Percentiles rank a stretch among this genome's conserved stretches.
phyloP scores from a whole-genome alignment of 2,329 filamentous ascomycete species.

The Cladosporium sp. region DNA sequence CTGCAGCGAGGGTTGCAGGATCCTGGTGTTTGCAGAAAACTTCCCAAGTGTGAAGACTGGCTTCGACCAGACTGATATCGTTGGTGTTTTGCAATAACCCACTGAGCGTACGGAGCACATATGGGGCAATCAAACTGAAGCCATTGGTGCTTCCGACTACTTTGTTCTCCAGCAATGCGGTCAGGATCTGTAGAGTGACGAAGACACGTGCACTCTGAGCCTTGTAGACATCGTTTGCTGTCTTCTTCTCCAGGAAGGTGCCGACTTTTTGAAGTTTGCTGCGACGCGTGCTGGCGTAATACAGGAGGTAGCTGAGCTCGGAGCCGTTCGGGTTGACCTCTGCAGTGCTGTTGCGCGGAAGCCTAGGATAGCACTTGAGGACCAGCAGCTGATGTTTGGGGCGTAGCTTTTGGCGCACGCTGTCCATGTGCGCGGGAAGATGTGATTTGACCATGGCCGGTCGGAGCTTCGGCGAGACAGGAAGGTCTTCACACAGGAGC shows the following conservation, averaged over 20 bases:
- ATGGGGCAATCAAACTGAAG: conserved; percentile 79
- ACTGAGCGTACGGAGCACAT: conserved; percentile 81
- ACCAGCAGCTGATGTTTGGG: conserved; percentile 82
- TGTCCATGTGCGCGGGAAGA: conserved; percentile 34
- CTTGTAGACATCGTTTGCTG: conserved; percentile 86
- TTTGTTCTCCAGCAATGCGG: conserved; percentile 83
- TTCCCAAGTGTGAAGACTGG: conserved; percentile 82
- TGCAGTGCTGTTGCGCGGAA: conserved; percentile 78
- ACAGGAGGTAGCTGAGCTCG: conserved; percentile 94
- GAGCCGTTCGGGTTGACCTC: conserved; percentile 95
- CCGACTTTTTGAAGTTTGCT: conserved; percentile 97
- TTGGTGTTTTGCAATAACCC: conserved; percentile 75
- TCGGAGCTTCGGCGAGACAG: conserved; percentile 14
- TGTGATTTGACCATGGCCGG: conserved; percentile 32
- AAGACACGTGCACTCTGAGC: conserved; percentile 82
- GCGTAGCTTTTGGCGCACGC: conserved; percentile 24
- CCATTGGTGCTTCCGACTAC: conserved; percentile 67
- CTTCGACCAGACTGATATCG: conserved; percentile 91
- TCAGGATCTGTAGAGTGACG: conserved; percentile 90
- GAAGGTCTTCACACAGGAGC: conserved; percentile 3
- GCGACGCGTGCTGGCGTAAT: conserved; percentile 91
- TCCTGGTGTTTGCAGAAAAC: conserved; percentile 89
- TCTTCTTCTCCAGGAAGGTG: conserved; percentile 91
- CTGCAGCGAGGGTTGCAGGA: conserved; percentile 78
- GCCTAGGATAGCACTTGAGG: conserved; percentile 93